phyloP scores from a whole-genome alignment of 2,329 filamentous ascomycete species.

The Ambrosiella xylebori region DNA sequence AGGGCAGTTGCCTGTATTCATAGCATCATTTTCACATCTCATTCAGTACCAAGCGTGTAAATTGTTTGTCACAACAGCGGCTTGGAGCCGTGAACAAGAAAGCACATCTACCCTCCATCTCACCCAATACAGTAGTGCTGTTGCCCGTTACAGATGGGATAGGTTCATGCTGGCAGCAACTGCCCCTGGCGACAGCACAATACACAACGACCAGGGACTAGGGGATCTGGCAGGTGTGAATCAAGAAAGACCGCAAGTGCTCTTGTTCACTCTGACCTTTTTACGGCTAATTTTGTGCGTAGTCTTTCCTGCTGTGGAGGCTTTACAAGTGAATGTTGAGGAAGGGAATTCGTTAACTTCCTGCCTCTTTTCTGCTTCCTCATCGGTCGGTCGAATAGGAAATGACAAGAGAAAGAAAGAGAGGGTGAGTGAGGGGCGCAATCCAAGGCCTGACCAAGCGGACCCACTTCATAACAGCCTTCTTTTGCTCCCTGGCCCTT shows the following conservation, averaged over 20 bases:
- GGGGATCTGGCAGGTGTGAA: not conserved
- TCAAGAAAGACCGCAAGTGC: not conserved
- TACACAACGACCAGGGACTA: not conserved
- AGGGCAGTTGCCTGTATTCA: not conserved
- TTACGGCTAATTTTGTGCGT: not conserved
- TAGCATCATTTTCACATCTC: not conserved
- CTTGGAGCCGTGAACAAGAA: not conserved
- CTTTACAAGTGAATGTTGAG: not conserved
- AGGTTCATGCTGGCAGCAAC: not conserved
- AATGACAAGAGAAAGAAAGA: not conserved
- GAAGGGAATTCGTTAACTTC: not conserved
- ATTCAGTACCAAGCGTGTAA: not conserved
- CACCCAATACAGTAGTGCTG: not conserved
- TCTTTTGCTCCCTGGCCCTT: constrained; percentile 1
- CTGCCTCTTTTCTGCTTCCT: not conserved
- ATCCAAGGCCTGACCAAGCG: not conserved
- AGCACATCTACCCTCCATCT: not conserved
- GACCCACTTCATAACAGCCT: not conserved
- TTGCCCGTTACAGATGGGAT: not conserved
- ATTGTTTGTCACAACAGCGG: not conserved
- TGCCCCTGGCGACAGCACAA: not conserved
- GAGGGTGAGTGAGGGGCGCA: not conserved
- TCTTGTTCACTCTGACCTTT: not conserved
- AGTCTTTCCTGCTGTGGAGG: not conserved
- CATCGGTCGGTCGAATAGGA: not conserved